A percentile compares a stretch with the other conserved stretches of the same genome.
These are phyloP conservation scores for Podospora anserina DNA, from an alignment of 495 filamentous ascomycete species.

Conservation along the genomic window DNA sequence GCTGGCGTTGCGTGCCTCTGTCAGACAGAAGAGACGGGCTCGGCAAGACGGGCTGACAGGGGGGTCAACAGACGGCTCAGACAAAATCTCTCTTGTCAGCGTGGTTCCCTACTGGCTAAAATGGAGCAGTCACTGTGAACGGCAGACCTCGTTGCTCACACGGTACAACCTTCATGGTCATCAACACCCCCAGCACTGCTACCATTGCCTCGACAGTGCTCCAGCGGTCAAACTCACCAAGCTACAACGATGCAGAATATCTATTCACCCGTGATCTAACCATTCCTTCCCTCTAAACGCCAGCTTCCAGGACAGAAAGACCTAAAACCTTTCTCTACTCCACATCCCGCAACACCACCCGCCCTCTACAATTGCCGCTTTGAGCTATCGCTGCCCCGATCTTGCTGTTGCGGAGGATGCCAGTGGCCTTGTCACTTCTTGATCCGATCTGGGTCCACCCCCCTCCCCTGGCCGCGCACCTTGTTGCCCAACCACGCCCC, in stretches of 20 bases:
- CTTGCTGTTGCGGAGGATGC: conserved; percentile 11
- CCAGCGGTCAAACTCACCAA: not conserved
- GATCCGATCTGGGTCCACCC: conserved; percentile 30
- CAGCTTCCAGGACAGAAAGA: not conserved
- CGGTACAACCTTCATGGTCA: not conserved
- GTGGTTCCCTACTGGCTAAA: conserved; percentile 19
- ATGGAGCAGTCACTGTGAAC: conserved; percentile 11
- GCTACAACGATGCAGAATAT: not conserved
- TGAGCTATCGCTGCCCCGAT: conserved; percentile 13
- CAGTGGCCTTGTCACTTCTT: conserved; percentile 22
- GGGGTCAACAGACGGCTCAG: not conserved
- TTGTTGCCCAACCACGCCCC: conserved; percentile 11
- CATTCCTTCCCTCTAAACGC: not conserved
- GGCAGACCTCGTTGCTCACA: not conserved
- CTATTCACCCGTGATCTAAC: not conserved
- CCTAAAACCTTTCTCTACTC: not conserved
- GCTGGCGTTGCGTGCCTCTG: conserved; percentile 16
- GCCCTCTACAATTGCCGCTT: not conserved
- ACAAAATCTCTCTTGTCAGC: conserved; percentile 4
- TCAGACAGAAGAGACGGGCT: conserved; percentile 9
- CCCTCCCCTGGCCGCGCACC: conserved; percentile 16
- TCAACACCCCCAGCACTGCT: not conserved
- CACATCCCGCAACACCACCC: not conserved
- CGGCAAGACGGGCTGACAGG: conserved; percentile 10
- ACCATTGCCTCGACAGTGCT: not conserved